Evolutionary conservation across 257 asterid species (phyloP).

Genomic region (Misopates orontium): DNA sequence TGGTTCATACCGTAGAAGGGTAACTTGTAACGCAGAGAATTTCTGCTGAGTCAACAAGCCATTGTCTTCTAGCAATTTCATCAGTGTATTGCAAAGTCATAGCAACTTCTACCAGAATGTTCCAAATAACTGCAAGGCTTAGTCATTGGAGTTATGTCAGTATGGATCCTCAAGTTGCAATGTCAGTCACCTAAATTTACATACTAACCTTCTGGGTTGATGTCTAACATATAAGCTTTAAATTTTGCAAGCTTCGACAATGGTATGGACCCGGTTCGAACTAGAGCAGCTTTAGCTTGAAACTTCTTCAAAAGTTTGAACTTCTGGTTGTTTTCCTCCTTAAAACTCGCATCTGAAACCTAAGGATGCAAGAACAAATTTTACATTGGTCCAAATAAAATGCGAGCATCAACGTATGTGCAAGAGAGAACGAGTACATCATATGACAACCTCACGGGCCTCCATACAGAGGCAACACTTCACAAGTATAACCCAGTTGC

Average conservation of each 20-base stretch:
- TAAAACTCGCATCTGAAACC: conserved; percentile 53
- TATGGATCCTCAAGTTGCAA: conserved; percentile 5
- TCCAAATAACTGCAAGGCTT: conserved; percentile 68
- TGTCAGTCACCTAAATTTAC: conserved; percentile 2
- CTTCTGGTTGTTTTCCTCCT: conserved; percentile 30
- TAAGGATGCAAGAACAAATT: conserved; percentile 31
- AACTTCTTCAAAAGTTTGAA: conserved; percentile 47
- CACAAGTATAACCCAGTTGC: background rate
- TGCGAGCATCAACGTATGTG: background rate
- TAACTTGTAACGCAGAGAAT: conserved; percentile 71
- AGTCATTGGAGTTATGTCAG: conserved; percentile 21
- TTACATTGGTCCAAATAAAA: conserved; percentile 2
- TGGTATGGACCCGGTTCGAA: conserved; percentile 63
- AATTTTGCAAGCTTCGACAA: conserved; percentile 64
- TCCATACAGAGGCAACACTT: background rate
- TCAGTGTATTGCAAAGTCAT: conserved; percentile 61
- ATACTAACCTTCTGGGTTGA: conserved; percentile 64
- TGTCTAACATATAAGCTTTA: conserved; percentile 58
- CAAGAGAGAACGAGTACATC: background rate
- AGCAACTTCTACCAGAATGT: conserved; percentile 66
- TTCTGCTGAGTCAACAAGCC: conserved; percentile 82
- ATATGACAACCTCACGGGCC: background rate
- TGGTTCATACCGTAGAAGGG: conserved; percentile 83
- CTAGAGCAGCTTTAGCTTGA: conserved; percentile 75
- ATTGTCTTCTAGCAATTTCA: conserved; percentile 63